Conservation (phyloP, 768 basidiomycete genomes). For the Tricholoma terreum region DNA sequence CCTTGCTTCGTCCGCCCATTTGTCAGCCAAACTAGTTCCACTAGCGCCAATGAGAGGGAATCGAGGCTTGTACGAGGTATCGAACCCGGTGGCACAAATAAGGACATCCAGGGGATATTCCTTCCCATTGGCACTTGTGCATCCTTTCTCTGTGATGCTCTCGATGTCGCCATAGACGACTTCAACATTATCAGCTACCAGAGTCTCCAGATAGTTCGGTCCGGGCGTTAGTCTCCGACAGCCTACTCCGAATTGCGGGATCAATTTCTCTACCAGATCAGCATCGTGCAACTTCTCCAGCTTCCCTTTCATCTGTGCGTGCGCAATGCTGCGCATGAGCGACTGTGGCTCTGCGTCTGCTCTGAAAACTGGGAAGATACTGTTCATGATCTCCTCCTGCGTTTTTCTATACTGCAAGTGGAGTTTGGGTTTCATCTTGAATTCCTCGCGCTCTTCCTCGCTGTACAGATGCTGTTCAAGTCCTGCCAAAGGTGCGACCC, state of each 20-base stretch:
- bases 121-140: constrained; percentile 23
- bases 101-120: constrained; percentile 33
- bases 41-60: constrained; percentile 29
- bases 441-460: constrained; percentile 38
- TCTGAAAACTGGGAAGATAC: constrained; percentile 27
- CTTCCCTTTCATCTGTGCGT: constrained; percentile 38
- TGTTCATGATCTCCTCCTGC: constrained; percentile 39
- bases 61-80: constrained; percentile 30
- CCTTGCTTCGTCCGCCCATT: constrained; percentile 30
- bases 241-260: constrained; percentile 33
- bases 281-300: constrained; percentile 38
- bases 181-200: constrained; percentile 29
- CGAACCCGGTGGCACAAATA: constrained; percentile 38
- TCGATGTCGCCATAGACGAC: constrained; percentile 28
- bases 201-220: constrained; percentile 30
- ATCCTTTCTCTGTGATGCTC: constrained; percentile 27
- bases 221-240: constrained; percentile 36
- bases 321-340: constrained; percentile 22
- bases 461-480: constrained; percentile 30
- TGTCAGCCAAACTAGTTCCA: constrained; percentile 26
- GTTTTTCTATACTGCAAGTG: constrained; percentile 41
- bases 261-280: constrained; percentile 39
- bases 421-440: constrained; percentile 35
- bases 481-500: constrained; percentile 27
- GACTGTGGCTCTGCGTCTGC: constrained; percentile 33